Conservation (phyloP, 1,284 basidiomycete species). For the Takashimella koratensis region DNA sequence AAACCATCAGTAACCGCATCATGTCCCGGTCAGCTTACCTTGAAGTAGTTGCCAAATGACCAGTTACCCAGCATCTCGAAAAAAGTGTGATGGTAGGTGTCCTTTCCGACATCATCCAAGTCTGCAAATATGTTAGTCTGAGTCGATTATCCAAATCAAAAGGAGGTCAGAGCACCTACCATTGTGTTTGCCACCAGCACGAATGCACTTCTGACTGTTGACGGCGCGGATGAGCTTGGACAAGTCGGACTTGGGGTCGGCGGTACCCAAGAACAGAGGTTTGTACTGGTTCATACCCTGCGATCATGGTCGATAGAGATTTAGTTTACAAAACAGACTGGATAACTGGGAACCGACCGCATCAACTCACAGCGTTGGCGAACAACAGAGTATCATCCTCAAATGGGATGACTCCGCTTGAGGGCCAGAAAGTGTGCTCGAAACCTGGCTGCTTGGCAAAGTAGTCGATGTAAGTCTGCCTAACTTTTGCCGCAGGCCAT, state of each 20-base stretch:
- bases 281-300: conserved; percentile 97
- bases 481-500: conserved; percentile 67
- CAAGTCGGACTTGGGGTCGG: conserved; percentile 84
- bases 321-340: too few relatives aligned
- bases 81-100: conserved; percentile 77
- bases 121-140: conserved; percentile 62
- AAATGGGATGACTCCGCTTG: conserved; percentile 90
- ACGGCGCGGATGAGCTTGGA: conserved; percentile 86
- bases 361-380: conserved; percentile 71
- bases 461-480: conserved; percentile 71
- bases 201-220: conserved; percentile 96
- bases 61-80: conserved; percentile 99
- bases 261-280: conserved; percentile 91
- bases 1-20: background rate
- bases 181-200: conserved; percentile 98
- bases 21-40: too few relatives aligned
- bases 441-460: conserved; percentile 62
- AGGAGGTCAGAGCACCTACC: conserved; percentile 53
- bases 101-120: conserved; percentile 96
- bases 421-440: conserved; percentile 87
- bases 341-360: background rate
- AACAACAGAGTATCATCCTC: conserved; percentile 96
- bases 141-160: conserved; percentile 3
- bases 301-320: background rate
- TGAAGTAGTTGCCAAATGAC: conserved; percentile 99